phyloP scores from a whole-genome alignment of 2,329 filamentous ascomycete species.

The Stemphylium lycopersici region DNA sequence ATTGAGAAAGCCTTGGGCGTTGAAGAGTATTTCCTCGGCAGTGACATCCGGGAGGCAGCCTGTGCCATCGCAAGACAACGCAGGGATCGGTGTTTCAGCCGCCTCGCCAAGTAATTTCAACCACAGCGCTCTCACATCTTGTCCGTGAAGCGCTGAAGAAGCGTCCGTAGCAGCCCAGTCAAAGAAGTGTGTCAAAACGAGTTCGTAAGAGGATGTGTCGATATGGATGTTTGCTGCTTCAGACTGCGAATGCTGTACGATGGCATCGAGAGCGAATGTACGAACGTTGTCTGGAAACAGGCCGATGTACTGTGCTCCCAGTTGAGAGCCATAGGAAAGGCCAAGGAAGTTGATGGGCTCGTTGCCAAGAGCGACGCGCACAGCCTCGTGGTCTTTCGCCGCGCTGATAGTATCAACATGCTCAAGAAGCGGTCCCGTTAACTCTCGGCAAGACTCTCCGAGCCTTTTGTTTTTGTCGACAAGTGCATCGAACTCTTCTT shows the following conservation, averaged over 20 bases:
- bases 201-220: slow-evolving; percentile 48
- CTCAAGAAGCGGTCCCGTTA: slow-evolving; percentile 50
- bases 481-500: slow-evolving; percentile 47
- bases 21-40: slow-evolving; percentile 39
- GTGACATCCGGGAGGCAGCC: slow-evolving; percentile 33
- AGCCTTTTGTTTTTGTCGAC: slow-evolving; percentile 50
- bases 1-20: slow-evolving; percentile 12
- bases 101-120: slow-evolving; percentile 35
- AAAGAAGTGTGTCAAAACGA: slow-evolving; percentile 48
- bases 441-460: slow-evolving; percentile 48
- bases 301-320: slow-evolving; percentile 54
- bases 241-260: slow-evolving; percentile 50
- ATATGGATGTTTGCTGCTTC: slow-evolving; percentile 45
- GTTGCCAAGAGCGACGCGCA: slow-evolving; percentile 42
- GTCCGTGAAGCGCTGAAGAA: slow-evolving; percentile 40
- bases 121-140: slow-evolving; percentile 30
- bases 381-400: slow-evolving; percentile 45
- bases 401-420: slow-evolving; percentile 51
- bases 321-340: slow-evolving; percentile 54
- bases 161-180: slow-evolving; percentile 42
- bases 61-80: slow-evolving; percentile 39
- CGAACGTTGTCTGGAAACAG: slow-evolving; percentile 54
- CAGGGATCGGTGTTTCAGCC: slow-evolving; percentile 43
- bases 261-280: slow-evolving; percentile 54
- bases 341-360: slow-evolving; percentile 52